Evolutionary conservation across 2,329 filamentous ascomycete species (phyloP), one percentile per base, ranked within the genome.

Genomic region (Fusarium palustre): DNA sequence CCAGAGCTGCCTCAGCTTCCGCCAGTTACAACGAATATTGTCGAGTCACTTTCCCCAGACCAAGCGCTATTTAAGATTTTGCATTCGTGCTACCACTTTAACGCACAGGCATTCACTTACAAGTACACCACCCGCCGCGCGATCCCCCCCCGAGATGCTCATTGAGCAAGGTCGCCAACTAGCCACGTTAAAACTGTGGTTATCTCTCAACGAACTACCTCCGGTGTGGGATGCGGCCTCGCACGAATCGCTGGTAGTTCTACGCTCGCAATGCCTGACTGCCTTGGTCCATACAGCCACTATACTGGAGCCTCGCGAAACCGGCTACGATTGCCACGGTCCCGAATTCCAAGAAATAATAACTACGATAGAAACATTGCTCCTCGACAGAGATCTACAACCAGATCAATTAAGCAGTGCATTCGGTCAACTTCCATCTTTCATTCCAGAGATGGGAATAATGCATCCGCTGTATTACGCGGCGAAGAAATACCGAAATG

Each of bases 81-180:
- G 0, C 61, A 73, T 16, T 63, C 68, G 0, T 55, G 42, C 4
- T 73, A 73, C 15, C 65, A 73, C 18, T 73, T 73, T 3, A 59
- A 47, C 2, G 38, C 68, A 1, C 20, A 20, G 3, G 70, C 68
- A 11, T 67, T 22, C 4, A 28, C 2, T 1, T 73, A 71, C 20
- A 73, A 65, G 16, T 73, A 71, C 31, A 57, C 54, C 11, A 69
- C 59, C 30, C 47, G 55, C 4, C 57, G 68, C 12, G 3, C 46
- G 0, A 49, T 61, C 4, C 68, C 70, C 70, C 3, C 62, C 70
- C 2, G 59, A 69, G 1, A 18, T 73, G 8, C 70, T 73, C n/a
- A 69, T 73, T 3, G 68, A 73, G 6, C 70, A 71, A 25, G 70
- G 70, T 12, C 68, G 59, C 6, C 68, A 69, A 11, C 62, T 73